These are phyloP conservation scores for Metschnikowia dekortorum DNA, from an alignment of 805 yeast species.

Conservation along the genomic window DNA sequence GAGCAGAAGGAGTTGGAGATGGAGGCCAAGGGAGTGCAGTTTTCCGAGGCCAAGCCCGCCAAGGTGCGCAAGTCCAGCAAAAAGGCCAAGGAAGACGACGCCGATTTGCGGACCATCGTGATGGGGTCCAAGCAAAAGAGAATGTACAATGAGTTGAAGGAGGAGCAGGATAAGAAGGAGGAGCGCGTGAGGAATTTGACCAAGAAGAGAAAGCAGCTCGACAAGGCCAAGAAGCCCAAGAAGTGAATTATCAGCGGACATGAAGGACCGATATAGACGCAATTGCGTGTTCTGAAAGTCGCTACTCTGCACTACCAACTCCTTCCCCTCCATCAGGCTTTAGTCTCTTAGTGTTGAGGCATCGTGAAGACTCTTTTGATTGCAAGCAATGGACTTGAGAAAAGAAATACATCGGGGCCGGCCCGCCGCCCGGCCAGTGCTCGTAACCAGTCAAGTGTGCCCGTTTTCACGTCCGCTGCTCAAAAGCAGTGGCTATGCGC, in stretches of 20 bases:
- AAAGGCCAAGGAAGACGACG: constrained; percentile 45
- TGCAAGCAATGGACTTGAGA: too few species aligned
- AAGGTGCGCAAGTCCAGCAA: constrained; percentile 25
- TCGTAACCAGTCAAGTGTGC: too few species aligned
- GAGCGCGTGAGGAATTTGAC: constrained; percentile 63
- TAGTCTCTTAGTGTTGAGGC: too few species aligned
- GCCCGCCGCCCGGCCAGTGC: too few species aligned
- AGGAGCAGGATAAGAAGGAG: constrained; percentile 81
- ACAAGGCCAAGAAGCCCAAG: constrained; percentile 45
- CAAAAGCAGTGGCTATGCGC: too few species aligned
- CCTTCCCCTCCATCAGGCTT: too few species aligned
- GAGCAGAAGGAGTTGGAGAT: constrained; percentile 83
- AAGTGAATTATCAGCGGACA: background rate
- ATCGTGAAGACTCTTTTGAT: too few species aligned
- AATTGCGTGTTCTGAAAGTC: too few species aligned
- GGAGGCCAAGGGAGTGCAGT: constrained; percentile 76
- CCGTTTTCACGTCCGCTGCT: too few species aligned
- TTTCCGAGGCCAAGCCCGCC: constrained; percentile 43
- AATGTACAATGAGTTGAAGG: constrained; percentile 91
- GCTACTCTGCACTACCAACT: too few species aligned
- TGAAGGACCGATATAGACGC: background rate
- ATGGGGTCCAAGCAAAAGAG: constrained; percentile 96
- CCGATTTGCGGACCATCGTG: constrained; percentile 91
- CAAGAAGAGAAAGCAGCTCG: constrained; percentile 66
- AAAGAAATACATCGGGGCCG: too few species aligned